A percentile compares a stretch with the other conserved stretches of the same genome.
These are phyloP conservation scores for Nakaseomyces nivariensis DNA, from an alignment of 1,139 yeast species.

Conservation along the genomic window DNA sequence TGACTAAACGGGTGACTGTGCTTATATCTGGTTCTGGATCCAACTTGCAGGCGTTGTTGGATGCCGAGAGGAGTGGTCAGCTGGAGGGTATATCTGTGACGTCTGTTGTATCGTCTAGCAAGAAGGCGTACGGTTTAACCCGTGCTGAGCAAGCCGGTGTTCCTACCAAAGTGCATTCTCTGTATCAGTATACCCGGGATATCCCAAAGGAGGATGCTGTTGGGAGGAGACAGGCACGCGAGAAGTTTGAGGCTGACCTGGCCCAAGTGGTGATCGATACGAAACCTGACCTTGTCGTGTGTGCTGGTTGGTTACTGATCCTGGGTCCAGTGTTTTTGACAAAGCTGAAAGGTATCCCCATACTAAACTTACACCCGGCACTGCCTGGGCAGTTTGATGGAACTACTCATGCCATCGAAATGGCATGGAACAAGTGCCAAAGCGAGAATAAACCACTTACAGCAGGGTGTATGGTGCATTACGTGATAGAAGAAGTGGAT, in stretches of 20 bases:
- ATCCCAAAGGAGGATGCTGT: slow-evolving; percentile 49
- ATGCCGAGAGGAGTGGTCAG: slow-evolving; percentile 51
- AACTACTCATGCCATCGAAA: slow-evolving; percentile 79
- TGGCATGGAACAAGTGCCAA: slow-evolving; percentile 94
- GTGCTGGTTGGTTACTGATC: slow-evolving; percentile 98
- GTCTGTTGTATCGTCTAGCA: slow-evolving; percentile 74
- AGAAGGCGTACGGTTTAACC: slow-evolving; percentile 71
- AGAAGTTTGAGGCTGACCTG: slow-evolving; percentile 64
- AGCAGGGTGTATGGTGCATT: slow-evolving; percentile 97
- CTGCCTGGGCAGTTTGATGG: slow-evolving; percentile 96
- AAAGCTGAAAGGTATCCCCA: slow-evolving; percentile 61
- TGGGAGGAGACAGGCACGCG: slow-evolving; percentile 52
- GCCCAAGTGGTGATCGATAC: slow-evolving; percentile 53
- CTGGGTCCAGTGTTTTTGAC: slow-evolving; percentile 65
- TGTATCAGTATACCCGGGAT: slow-evolving; percentile 66
- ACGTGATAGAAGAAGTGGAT: slow-evolving; percentile 90
- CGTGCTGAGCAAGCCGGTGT: slow-evolving; percentile 66
- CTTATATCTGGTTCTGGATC: slow-evolving; percentile 93
- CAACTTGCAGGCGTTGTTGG: slow-evolving; percentile 85
- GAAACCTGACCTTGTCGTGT: slow-evolving; percentile 75
- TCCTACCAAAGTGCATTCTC: slow-evolving; percentile 58
- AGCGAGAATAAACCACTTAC: slow-evolving; percentile 39
- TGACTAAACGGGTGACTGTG: slow-evolving; percentile 43
- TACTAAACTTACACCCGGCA: slow-evolving; percentile 92
- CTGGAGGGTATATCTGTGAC: slow-evolving; percentile 32